Evolutionary conservation across 345 rosid genomes (phyloP), one percentile per base, ranked within the genome.

Genomic region (Dipteronia dyeriana): DNA sequence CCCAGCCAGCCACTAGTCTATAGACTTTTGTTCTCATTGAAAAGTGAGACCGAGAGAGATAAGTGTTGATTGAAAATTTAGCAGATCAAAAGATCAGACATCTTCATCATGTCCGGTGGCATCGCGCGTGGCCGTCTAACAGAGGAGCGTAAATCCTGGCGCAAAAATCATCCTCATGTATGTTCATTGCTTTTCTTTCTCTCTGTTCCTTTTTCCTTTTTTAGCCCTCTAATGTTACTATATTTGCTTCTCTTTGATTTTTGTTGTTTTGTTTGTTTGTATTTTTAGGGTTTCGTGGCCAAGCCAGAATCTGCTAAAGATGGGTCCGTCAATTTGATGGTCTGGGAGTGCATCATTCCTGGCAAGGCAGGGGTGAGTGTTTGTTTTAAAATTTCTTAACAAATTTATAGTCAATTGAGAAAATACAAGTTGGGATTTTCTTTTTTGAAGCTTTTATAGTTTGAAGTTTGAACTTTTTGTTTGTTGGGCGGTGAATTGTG

Each of bases 61-160:
- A 41, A 31, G 2, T 1, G 14, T 41, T 20, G 31, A 16, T 51
- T 51, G 56, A 51, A 9, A 66, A 9, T 38, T 43, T 11, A 29
- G 20, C 29, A 25, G 75, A 57, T 72, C 75, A 57, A 72, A 17
- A 54, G 39, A 26, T 41, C 67, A 60, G 41, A 7, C 76, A 9
- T 63, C 43, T 16, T 59, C 68, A 22, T 49, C 47, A 87, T 87
- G 89, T 84, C 91, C 3, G 88, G 83, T 22, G 86, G 89, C 1
- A 86, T 86, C 66, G 87, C 91, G 34, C 85, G 89, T 75, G 85
- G 89, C 43, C 91, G 89, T 70, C 89, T 88, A 17, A 74, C 86
- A 0, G 89, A 86, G 80, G 89, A 88, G 75, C 75, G 91, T 60
- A 88, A 88, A 82, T 70, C 87, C 11, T 88, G 91, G 91, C 87